A percentile compares a stretch with the other conserved stretches of the same genome.
Conservation (phyloP, 2,329 filamentous ascomycete species). For the Colletotrichum caudatum region DNA sequence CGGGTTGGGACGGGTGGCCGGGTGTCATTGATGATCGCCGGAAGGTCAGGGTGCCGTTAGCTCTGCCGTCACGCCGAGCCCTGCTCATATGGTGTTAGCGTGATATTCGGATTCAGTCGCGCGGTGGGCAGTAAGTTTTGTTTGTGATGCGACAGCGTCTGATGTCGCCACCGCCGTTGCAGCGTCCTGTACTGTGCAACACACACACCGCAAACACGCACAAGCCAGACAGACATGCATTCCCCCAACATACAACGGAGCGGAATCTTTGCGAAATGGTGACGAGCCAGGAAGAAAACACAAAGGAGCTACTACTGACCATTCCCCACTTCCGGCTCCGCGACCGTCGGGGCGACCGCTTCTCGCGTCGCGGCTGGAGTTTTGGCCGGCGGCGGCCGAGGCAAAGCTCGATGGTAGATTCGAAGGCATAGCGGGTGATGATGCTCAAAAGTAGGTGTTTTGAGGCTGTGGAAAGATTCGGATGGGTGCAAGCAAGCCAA, state of each 20-base stretch:
- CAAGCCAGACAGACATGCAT: not conserved
- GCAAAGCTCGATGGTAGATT: conserved; percentile 87
- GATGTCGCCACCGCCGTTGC: conserved; percentile 6
- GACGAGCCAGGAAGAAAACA: not conserved
- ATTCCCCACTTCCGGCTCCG: conserved; percentile 73
- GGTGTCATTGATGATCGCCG: conserved; percentile 73
- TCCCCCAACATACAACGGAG: not conserved
- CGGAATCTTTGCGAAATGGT: not conserved
- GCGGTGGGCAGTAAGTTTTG: not conserved
- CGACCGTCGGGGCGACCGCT: conserved; percentile 69
- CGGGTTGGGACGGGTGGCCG: conserved; percentile 55
- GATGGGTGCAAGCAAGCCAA: conserved; percentile 11
- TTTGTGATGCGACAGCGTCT: conserved; percentile 15
- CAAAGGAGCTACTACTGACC: conserved; percentile 64
- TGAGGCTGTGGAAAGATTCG: conserved; percentile 17
- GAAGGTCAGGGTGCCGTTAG: conserved; percentile 74
- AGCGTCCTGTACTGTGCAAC: not conserved
- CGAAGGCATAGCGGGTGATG: conserved; percentile 68
- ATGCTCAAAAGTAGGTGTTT: conserved; percentile 31
- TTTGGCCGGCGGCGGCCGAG: conserved; percentile 83
- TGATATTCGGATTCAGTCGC: not conserved
- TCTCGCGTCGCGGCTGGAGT: conserved; percentile 69
- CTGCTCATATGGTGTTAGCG: conserved; percentile 51
- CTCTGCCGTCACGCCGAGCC: conserved; percentile 68
- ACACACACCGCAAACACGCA: not conserved